phyloP scores from a whole-genome alignment of 2,329 filamentous ascomycete species.

The Knoxdaviesia proteae region DNA sequence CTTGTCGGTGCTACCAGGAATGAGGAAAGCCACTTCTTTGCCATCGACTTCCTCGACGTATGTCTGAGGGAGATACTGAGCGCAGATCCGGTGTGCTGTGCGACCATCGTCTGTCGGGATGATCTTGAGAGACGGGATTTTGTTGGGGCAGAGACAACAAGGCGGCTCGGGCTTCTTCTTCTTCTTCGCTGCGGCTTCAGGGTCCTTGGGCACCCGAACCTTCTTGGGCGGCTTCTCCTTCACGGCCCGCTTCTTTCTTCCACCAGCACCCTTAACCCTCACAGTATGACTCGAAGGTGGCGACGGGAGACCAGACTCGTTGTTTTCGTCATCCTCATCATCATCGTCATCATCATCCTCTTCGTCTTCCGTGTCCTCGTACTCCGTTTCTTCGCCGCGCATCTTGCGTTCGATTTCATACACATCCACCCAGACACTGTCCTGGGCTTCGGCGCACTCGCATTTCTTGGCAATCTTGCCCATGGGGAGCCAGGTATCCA shows the following conservation, averaged over 20 bases:
- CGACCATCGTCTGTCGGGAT: slow-evolving; percentile 73
- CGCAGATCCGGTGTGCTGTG: slow-evolving; percentile 74
- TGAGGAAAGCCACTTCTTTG: slow-evolving; percentile 55
- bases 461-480: slow-evolving; percentile 93
- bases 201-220: slow-evolving; percentile 40
- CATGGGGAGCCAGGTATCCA: slow-evolving; percentile 87
- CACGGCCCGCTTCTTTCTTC: slow-evolving; percentile 3
- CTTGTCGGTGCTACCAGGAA: slow-evolving; percentile 55
- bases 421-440: slow-evolving; percentile 97
- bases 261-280: not conserved
- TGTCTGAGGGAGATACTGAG: slow-evolving; percentile 79
- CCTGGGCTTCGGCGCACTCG: slow-evolving; percentile 80
- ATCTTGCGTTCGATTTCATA: slow-evolving; percentile 89
- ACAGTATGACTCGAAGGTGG: slow-evolving; percentile 26
- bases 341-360: slow-evolving; percentile 48
- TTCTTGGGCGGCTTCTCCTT: slow-evolving; percentile 27
- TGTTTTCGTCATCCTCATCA: slow-evolving; percentile 39
- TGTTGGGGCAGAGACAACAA: slow-evolving; percentile 83
- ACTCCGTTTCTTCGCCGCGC: slow-evolving; percentile 62
- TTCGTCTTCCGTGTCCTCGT: slow-evolving; percentile 56
- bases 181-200: slow-evolving; percentile 28
- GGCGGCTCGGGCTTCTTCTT: slow-evolving; percentile 54
- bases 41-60: slow-evolving; percentile 53
- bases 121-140: slow-evolving; percentile 63
- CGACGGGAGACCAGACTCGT: slow-evolving; percentile 50